A percentile compares a stretch with the other conserved stretches of the same genome.
Evolutionary conservation across 2,329 filamentous ascomycete genomes (phyloP).

Genomic region (Hypocreales sp.): DNA sequence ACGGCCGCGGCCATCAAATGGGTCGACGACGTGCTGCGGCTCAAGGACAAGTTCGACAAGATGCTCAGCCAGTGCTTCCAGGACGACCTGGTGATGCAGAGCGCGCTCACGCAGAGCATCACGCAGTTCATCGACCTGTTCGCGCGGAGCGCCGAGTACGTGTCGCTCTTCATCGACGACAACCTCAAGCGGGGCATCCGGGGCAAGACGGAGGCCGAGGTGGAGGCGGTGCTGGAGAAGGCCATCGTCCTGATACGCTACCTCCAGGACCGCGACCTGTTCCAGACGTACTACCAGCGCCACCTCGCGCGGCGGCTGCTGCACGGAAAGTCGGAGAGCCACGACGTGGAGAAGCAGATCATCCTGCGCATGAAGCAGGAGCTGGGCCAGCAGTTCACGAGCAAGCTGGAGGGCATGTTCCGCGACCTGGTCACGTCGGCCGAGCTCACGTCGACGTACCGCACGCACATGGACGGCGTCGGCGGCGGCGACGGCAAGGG

Average conservation of each 20-base stretch:
- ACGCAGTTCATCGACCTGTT: constrained; percentile 92
- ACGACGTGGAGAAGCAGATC: constrained; percentile 89
- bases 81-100: constrained; percentile 63
- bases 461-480: constrained; percentile 42
- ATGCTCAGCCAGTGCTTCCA: constrained; percentile 62
- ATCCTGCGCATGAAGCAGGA: constrained; percentile 95
- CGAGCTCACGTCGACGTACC: constrained; percentile 67
- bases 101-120: constrained; percentile 73
- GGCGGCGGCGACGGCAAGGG: constrained; percentile 35
- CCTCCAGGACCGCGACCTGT: constrained; percentile 81
- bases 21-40: constrained; percentile 75
- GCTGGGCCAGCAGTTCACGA: constrained; percentile 84
- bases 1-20: constrained; percentile 83
- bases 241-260: constrained; percentile 80
- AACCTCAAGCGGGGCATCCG: constrained; percentile 89
- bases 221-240: constrained; percentile 74
- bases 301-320: constrained; percentile 79
- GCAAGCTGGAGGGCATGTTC: constrained; percentile 94
- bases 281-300: constrained; percentile 96
- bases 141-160: constrained; percentile 69
- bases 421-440: constrained; percentile 84
- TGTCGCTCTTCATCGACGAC: constrained; percentile 94
- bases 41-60: constrained; percentile 82
- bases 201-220: constrained; percentile 78
- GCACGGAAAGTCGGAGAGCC: constrained; percentile 77